phyloP scores from a whole-genome alignment of 495 filamentous ascomycete species.

The Xylaria telfairii region DNA sequence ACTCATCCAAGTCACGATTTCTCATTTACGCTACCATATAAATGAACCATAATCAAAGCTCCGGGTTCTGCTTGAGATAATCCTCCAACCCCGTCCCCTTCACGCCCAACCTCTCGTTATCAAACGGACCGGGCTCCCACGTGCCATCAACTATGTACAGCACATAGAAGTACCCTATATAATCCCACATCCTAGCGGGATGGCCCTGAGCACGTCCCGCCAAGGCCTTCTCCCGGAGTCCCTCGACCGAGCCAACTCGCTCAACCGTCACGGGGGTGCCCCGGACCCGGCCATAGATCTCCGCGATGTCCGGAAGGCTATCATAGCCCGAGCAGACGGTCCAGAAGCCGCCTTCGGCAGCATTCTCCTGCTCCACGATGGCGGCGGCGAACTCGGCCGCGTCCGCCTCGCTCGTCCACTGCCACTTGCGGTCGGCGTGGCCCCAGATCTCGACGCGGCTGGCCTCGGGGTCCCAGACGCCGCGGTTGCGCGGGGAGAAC shows the following conservation, averaged over 20 bases:
- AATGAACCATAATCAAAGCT: conserved; percentile 10
- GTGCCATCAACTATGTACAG: conserved; percentile 29
- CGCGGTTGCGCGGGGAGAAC: conserved; percentile 25
- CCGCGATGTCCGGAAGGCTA: conserved; percentile 23
- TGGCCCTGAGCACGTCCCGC: conserved; percentile 17
- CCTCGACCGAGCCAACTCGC: conserved; percentile 24
- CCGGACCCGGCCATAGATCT: conserved; percentile 16
- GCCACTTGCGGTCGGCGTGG: conserved; percentile 28
- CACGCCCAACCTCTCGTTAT: conserved; percentile 31
- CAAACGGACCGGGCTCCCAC: conserved; percentile 25
- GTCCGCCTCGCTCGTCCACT: conserved; percentile 33
- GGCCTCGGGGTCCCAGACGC: conserved; percentile 24
- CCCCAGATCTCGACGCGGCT: conserved; percentile 33
- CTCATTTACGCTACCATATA: background rate
- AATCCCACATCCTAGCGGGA: conserved; percentile 29
- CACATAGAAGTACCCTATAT: conserved; percentile 34
- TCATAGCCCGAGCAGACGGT: conserved; percentile 30
- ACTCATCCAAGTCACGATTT: background rate
- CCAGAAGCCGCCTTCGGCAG: conserved; percentile 32
- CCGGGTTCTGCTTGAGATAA: conserved; percentile 32
- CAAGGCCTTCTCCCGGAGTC: conserved; percentile 23
- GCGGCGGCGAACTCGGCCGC: conserved; percentile 28
- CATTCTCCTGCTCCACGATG: conserved; percentile 26
- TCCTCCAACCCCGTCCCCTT: conserved; percentile 26
- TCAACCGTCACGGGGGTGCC: conserved; percentile 22